Evolutionary conservation across 2,329 filamentous ascomycete genomes (phyloP), one percentile per base, ranked within the genome.

Genomic region (Colletotrichum lupini): DNA sequence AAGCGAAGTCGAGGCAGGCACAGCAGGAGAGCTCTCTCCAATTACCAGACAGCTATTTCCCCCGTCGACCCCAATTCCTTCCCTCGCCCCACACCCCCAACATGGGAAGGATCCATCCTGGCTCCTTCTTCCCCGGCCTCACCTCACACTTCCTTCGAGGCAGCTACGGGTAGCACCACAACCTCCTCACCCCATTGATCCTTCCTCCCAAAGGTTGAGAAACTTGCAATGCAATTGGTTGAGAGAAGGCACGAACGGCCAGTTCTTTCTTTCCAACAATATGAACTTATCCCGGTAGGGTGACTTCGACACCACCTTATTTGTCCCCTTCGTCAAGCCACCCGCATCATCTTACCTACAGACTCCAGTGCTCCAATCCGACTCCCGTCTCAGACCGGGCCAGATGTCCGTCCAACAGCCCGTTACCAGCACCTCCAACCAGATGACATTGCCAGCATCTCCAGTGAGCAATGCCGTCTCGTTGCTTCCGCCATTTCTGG

Each of bases 281-380:
- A 19, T 49, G 42, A 49, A 49, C 42, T 8, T 49, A 11, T 22
- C 26, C 37, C 14, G 16, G 60, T 46, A 19, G 24, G 37, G 37
- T 52, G 53, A 55, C 24, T 11, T 56, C 24, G 32, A 56, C 49
- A 35, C 32, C 56, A 8, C 35, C 32, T 37, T 30, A 55, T 67
- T 70, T 32, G 62, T 53, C 24, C 12, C 12, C 55, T 12, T 26
- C 22, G n/a, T 24, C 46, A 60, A 71, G 68, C 68, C 63, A 71
- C 56, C 46, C 46, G 62, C 68, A 46, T 71, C 68, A 67, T 71
- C 68, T 71, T 19, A 61, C 62, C 35, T 57, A 35, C 32, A 35
- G 8, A 35, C 32, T 35, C 14, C 7, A 26, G 52, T 16, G n/a
- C 37, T 24, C 30, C 22, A 59, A 26, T 62, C 16, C 22, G 14